Base-by-base conservation (phyloP, 805 yeast genomes). In the Priceomyces haplophilus region DNA sequence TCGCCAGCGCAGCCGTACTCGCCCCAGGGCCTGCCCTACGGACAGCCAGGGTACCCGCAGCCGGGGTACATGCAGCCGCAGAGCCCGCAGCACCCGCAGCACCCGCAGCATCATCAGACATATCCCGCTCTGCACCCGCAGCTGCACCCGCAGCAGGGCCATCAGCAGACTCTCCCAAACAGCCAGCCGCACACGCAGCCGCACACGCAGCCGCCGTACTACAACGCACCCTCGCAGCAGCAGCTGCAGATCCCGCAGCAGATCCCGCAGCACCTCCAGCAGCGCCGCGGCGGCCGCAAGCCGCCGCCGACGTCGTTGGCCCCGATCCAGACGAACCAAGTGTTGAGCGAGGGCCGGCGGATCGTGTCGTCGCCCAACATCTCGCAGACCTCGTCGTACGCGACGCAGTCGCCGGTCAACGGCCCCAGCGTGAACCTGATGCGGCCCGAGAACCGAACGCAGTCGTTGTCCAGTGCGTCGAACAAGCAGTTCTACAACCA, bases 311-410 rank as follows among this genome's bases (percentile, higher is more conserved):
- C 49, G n/a, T 41, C 37, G 21, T 42, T 50, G 21, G 50, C 51
- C 7, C 53, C 59, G 8, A 46, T 48, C 20, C 51, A 47, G 37
- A 48, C 48, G 15, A 50, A 52, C 36, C 53, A 41, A 39, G 47
- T 38, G 24, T 41, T 38, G 41, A 41, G 40, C 16, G 47, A 44
- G 15, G 45, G 51, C 0, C 49, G 65, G 39, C 43, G 72, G 41
- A 58, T 63, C n/a, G 67, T 57, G 6, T 63, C 70, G 1, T 51
- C 65, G 1, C 65, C 67, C 3, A 44, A 41, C 6, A 45, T 57
- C 17, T 51, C 55, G n/a, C 51, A 50, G 12, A 27, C 40, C 10
- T 16, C 32, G n/a, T 24, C 48, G 10, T 33, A 44, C 18, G 35
- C 35, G 3, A 40, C 34, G 34, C 7, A 20, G 21, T 37, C 48